Base-by-base conservation (phyloP, 352 stramenopile species). In the Halophytophthora polymorphica region DNA sequence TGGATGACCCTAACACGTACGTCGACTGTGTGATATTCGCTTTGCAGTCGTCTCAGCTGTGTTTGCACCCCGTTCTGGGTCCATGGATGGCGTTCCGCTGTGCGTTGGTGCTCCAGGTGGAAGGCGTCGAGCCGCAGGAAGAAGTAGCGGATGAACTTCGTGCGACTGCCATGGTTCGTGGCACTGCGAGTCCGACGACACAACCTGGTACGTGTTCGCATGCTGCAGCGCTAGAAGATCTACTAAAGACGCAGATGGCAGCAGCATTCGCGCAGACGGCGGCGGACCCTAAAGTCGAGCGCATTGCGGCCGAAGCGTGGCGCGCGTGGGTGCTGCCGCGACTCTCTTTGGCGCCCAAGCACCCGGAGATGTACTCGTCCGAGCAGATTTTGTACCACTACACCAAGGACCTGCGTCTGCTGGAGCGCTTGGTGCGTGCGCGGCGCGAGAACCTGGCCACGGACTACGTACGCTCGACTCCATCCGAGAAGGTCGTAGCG, bases 361-460 rank as follows among this genome's bases (percentile, higher is more conserved):
- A 91, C 45, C 53, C 56, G 8, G 65, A 69, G 37, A 83, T 79
- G 75, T 89, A 91, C 57, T 69, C 69, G 19, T 55, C 50, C 15
- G 73, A 83, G 43, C 80, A 91, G 58, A 78, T 71, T 14, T 40
- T 87, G 52, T 90, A 88, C 38, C 80, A 90, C 19, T 88, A 90
- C 63, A 83, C 75, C 28, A 90, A 88, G 15, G 76, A 86, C 21
- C 21, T 81, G 23, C 47, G 52, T 18, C 72, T 76, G 18, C 65
- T 87, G 21, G 53, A 61, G 13, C 57, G 64, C 6, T 53, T 76
- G 21, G 62, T 76, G 10, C 39, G 50, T 12, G 72, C 76, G 31
- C 58, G 70, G 5, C 35, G 62, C 17, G 37, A 63, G 11, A 61
- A 70, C 25, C 23, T 67, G 2, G 66, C 61, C 25, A 64, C 69